These are phyloP conservation scores for Ampelocalamus luodianensis DNA, from an alignment of 176 grass and related monocot genomes.

Conservation along the genomic window DNA sequence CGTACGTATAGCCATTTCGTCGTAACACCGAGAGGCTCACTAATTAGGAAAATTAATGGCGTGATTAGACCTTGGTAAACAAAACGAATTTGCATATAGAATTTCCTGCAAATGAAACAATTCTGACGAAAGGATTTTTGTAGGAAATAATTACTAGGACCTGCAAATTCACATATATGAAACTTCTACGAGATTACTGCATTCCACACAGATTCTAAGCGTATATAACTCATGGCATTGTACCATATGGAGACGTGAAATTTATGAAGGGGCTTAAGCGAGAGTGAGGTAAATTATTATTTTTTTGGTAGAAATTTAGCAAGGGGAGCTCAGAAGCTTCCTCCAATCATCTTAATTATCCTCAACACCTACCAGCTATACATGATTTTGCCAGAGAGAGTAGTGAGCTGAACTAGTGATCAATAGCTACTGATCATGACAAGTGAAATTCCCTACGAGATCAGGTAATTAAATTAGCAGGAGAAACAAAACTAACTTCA, in stretches of 20 bases:
- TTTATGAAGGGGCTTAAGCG: neutral
- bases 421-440: neutral
- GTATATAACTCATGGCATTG: neutral
- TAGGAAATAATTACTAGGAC: neutral
- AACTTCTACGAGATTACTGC: neutral
- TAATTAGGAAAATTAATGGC: neutral
- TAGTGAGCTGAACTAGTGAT: neutral
- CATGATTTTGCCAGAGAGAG: neutral
- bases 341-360: neutral
- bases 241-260: neutral
- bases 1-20: neutral
- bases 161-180: neutral
- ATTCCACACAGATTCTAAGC: neutral
- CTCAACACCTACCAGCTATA: constrained; percentile 8
- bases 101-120: neutral
- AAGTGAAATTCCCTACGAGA: neutral
- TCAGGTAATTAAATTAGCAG: neutral
- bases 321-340: constrained; percentile 36
- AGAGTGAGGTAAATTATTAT: neutral
- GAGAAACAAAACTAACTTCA: neutral
- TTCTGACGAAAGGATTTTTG: neutral
- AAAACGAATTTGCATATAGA: neutral
- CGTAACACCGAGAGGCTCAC: too few relatives aligned
- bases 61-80: neutral
- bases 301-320: neutral